Evolutionary conservation across 495 filamentous ascomycete species (phyloP), one percentile per base, ranked within the genome.

Genomic region (Annulohypoxylon maeteangense): DNA sequence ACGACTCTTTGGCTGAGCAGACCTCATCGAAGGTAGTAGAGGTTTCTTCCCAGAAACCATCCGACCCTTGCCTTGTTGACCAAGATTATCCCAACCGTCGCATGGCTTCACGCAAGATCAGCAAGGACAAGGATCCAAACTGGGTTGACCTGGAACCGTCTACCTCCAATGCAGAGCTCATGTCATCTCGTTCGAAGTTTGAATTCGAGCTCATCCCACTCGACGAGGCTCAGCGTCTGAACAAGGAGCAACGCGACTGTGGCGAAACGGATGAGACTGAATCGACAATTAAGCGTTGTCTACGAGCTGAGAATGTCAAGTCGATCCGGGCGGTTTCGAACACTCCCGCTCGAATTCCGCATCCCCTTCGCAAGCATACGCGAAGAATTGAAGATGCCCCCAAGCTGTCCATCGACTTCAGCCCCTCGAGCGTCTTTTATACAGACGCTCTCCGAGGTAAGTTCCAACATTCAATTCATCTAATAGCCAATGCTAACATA

Each of bases 151-250:
- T 40, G 2, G 3, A 40, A n/a, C 14, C 36, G 12, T 1, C 36
- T 2, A n/a, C 12, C 0, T 40, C 36, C 7, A 70, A 62, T 5
- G 63, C 34, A 3, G 25, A 58, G n/a, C 29, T 42, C 0, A 23
- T 40, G 22, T 51, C 72, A 2, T 29, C 51, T 0, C 34, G 56
- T 25, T 74, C 75, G 0, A 76, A 78, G 61, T 78, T 78, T 20
- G 32, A 68, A 0, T 76, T 76, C 10, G 65, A 72, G 27, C 68
- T 78, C 16, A 18, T 78, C 1, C 59, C 75, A 0, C 74, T 78
- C 2, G 59, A 64, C 0, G 47, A 65, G 23, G 74, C 74, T 0
- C 74, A 68, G 51, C 22, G 44, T 1, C 50, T 50, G 44, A 60
- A 75, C 18, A 75, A 68, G 40, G 1, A 27, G 22, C 65, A 75